These are phyloP conservation scores for Priceomyces fermenticarens DNA, from an alignment of 805 yeast species.

Conservation along the genomic window DNA sequence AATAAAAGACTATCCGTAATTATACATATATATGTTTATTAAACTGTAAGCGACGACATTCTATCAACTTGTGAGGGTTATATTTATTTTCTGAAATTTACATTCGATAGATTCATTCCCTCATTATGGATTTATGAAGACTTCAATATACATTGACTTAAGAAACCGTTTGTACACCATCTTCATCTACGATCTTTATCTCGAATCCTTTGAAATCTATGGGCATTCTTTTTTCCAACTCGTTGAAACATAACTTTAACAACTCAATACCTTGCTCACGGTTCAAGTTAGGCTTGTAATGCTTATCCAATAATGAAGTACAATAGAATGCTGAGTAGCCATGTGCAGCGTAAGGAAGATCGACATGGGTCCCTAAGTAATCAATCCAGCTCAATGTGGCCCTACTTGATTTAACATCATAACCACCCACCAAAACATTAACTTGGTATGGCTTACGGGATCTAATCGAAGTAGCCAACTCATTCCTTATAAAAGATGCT, in stretches of 20 bases:
- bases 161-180: constrained; percentile 47
- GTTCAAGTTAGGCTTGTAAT: constrained; percentile 74
- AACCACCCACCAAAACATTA: constrained; percentile 85
- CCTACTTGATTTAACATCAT: constrained; percentile 52
- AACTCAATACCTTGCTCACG: constrained; percentile 76
- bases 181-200: constrained; percentile 64
- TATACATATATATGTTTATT: too few relatives aligned
- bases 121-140: too few relatives aligned
- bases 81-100: too few relatives aligned
- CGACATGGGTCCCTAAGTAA: constrained; percentile 87
- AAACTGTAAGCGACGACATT: too few relatives aligned
- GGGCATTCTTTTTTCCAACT: constrained; percentile 82
- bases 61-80: too few relatives aligned
- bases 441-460: constrained; percentile 93
- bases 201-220: constrained; percentile 88
- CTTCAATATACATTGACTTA: too few relatives aligned
- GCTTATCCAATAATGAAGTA: constrained; percentile 84
- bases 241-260: constrained; percentile 69
- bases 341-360: constrained; percentile 94
- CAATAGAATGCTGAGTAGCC: constrained; percentile 98
- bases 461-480: constrained; percentile 83
- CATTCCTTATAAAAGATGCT: constrained; percentile 83
- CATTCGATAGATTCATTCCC: too few relatives aligned
- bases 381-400: constrained; percentile 87
- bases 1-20: too few relatives aligned